These are phyloP conservation scores for Helianthus annuus DNA, from an alignment of 129 eudicot genomes.

Conservation along the genomic window HanXRQr2.0-SUNRISE NC_035439.2:140204685-140205184, in stretches of 20 bases:
- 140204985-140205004: conserved; percentile 9
- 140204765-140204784: neutral
- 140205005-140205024: neutral
- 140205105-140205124: conserved; percentile 1
- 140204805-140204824: neutral
- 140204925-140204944: too few species aligned
- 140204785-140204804: conserved; percentile 1
- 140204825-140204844: too few species aligned
- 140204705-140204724: conserved; percentile 92
- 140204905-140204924: too few species aligned
- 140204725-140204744: conserved; percentile 85
- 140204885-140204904: too few species aligned
- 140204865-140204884: too few species aligned
- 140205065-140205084: neutral
- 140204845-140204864: too few species aligned
- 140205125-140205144: neutral
- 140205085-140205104: conserved; percentile 13
- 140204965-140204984: too few species aligned
- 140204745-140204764: neutral
- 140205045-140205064: neutral
- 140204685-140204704: conserved; percentile 95
- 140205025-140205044: conserved; percentile 7
- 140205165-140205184: conserved; percentile 13
- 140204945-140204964: too few species aligned
- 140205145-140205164: neutral